phyloP scores from a whole-genome alignment of 2,329 filamentous ascomycete genomes.

The Calonectria hawksworthii region DNA sequence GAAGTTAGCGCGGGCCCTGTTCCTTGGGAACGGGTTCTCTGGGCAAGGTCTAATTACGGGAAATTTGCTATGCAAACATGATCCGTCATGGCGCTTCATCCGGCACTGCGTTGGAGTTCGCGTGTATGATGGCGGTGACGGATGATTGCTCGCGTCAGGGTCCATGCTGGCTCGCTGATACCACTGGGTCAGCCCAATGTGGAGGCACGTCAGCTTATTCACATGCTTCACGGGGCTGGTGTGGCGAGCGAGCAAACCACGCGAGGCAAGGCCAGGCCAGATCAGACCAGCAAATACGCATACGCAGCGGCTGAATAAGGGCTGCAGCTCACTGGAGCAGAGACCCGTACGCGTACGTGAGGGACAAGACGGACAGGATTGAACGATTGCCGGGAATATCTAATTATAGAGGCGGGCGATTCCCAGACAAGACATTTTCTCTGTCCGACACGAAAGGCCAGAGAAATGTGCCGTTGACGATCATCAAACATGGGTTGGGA shows the following conservation, averaged over 20 bases:
- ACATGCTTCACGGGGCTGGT: not conserved
- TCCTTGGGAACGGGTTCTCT: not conserved
- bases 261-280: not conserved
- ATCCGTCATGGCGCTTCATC: not conserved
- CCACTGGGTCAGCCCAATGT: constrained; percentile 4
- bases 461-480: constrained; percentile 12
- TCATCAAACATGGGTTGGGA: constrained; percentile 20
- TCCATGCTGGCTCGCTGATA: not conserved
- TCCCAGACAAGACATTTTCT: constrained; percentile 1
- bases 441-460: not conserved
- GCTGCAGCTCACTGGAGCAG: not conserved
- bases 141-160: not conserved
- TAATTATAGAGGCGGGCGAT: constrained; percentile 10
- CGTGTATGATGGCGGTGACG: not conserved
- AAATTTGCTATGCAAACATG: constrained; percentile 1
- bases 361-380: not conserved
- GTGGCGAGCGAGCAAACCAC: not conserved
- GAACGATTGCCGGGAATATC: not conserved
- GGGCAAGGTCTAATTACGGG: not conserved
- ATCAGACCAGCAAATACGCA: not conserved
- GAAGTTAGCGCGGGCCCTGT: not conserved
- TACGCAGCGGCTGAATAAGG: not conserved
- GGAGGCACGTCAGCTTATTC: constrained; percentile 29
- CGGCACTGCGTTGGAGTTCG: not conserved
- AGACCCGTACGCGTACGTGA: constrained; percentile 1